These are phyloP conservation scores for Yarrowia divulgata DNA, from an alignment of 805 yeast species.

Conservation along the genomic window DNA sequence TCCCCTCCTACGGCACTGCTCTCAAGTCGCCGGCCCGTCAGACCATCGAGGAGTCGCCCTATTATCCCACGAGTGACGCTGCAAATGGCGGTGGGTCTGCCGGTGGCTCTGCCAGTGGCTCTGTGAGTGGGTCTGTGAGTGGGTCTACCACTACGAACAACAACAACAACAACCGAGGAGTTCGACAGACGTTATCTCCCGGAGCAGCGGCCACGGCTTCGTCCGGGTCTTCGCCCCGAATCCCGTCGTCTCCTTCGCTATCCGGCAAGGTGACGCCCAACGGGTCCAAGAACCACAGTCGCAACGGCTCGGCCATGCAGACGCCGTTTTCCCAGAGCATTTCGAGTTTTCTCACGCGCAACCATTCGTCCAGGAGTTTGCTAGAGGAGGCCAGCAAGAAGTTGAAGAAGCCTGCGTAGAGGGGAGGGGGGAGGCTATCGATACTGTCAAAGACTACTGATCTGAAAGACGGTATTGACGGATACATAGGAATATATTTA, in stretches of 20 bases:
- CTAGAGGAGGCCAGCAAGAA: constrained; percentile 38
- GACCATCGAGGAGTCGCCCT: constrained; percentile 67
- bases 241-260: constrained; percentile 26
- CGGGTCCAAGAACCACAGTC: constrained; percentile 21
- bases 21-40: constrained; percentile 59
- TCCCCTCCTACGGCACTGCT: constrained; percentile 88
- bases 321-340: constrained; percentile 35
- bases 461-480: too few species aligned
- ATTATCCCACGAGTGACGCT: constrained; percentile 54
- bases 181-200: constrained; percentile 2
- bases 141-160: too few species aligned
- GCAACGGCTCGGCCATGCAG: constrained; percentile 22
- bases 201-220: background rate
- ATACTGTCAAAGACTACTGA: too few species aligned
- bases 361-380: constrained; percentile 34
- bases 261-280: constrained; percentile 38
- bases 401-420: constrained; percentile 6
- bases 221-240: constrained; percentile 8
- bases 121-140: too few species aligned
- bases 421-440: background rate
- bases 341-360: constrained; percentile 36
- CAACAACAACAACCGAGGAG: background rate
- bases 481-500: constrained; percentile 23
- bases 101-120: too few species aligned
- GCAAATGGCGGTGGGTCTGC: too few species aligned